A percentile compares a stretch with the other conserved stretches of the same genome.
phyloP scores from a whole-genome alignment of 805 yeast genomes.

The Myxozyma monticola region DNA sequence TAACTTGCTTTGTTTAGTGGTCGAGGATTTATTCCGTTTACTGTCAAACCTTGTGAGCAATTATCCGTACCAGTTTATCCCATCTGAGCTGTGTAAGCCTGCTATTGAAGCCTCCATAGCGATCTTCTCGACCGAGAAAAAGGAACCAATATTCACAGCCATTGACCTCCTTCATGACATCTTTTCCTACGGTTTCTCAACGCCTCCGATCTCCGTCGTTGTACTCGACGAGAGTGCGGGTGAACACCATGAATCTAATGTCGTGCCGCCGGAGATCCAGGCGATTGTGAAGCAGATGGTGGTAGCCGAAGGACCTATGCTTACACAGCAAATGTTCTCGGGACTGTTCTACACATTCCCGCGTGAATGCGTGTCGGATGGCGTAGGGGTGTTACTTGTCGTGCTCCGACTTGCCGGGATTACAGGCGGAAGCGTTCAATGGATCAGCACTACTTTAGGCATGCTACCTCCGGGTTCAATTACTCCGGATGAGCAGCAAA shows the following conservation, averaged over 20 bases:
- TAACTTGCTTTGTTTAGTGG: slow-evolving; percentile 37
- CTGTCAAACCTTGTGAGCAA: slow-evolving; percentile 74
- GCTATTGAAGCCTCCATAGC: slow-evolving; percentile 60
- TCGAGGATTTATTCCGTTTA: slow-evolving; percentile 87
- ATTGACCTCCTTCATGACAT: slow-evolving; percentile 80
- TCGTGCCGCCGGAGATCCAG: slow-evolving; percentile 57
- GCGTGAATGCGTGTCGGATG: slow-evolving; percentile 66
- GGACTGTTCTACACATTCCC: slow-evolving; percentile 76
- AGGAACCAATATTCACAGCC: slow-evolving; percentile 67
- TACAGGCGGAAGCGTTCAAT: slow-evolving; percentile 49
- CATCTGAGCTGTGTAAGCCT: slow-evolving; percentile 43
- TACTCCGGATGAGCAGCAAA: slow-evolving; percentile 64
- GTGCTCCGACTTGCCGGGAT: slow-evolving; percentile 49
- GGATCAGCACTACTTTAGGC: slow-evolving; percentile 61
- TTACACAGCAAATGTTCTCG: slow-evolving; percentile 54
- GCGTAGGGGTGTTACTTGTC: slow-evolving; percentile 70
- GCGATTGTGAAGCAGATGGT: slow-evolving; percentile 50
- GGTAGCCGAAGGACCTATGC: slow-evolving; percentile 55
- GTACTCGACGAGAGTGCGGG: slow-evolving; percentile 34
- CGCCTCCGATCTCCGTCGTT: slow-evolving; percentile 74
- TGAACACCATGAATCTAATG: slow-evolving; percentile 36
- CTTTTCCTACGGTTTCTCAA: slow-evolving; percentile 77
- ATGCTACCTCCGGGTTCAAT: slow-evolving; percentile 64
- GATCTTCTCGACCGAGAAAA: slow-evolving; percentile 59
- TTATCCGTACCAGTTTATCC: slow-evolving; percentile 58